Conservation (phyloP, 495 filamentous ascomycete genomes). For the Apodospora peruviana region DNA sequence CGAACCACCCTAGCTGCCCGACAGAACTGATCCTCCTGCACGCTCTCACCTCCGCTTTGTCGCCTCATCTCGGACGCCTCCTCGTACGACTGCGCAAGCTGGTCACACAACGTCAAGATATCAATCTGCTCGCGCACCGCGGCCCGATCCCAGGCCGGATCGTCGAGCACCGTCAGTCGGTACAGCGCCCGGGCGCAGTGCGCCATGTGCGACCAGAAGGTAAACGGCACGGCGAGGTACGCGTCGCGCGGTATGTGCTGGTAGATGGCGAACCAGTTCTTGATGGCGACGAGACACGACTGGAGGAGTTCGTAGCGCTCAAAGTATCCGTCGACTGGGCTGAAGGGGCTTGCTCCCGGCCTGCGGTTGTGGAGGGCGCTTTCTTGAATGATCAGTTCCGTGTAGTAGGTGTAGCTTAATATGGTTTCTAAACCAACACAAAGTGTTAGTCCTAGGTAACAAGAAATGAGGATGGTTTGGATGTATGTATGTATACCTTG, state of each 20-base stretch:
- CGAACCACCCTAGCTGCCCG: conserved; percentile 13
- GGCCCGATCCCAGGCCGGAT: conserved; percentile 31
- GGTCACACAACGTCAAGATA: conserved; percentile 24
- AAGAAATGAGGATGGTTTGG: too few relatives aligned
- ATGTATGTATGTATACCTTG: too few relatives aligned
- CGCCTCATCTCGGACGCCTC: conserved; percentile 9
- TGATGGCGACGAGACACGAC: conserved; percentile 14
- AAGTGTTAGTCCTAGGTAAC: too few relatives aligned
- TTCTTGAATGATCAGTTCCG: conserved; percentile 42
- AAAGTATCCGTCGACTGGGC: conserved; percentile 24
- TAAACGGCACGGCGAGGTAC: conserved; percentile 24
- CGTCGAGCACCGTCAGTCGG: conserved; percentile 25
- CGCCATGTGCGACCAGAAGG: conserved; percentile 23
- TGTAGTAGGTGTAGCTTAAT: conserved; percentile 29
- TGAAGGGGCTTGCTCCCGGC: background rate
- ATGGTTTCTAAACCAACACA: too few relatives aligned
- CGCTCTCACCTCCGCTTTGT: conserved; percentile 2
- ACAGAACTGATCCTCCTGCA: conserved; percentile 17
- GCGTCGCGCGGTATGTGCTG: conserved; percentile 21
- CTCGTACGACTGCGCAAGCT: conserved; percentile 16
- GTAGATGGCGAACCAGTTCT: conserved; percentile 22
- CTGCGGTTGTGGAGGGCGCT: conserved; percentile 24
- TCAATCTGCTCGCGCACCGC: conserved; percentile 23
- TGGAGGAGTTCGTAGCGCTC: conserved; percentile 25
- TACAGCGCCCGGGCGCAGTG: conserved; percentile 23